Evolutionary conservation across 2,329 filamentous ascomycete species (phyloP), one percentile per base, ranked within the genome.

Genomic region (Aspergillus brunneoviolaceus): DNA sequence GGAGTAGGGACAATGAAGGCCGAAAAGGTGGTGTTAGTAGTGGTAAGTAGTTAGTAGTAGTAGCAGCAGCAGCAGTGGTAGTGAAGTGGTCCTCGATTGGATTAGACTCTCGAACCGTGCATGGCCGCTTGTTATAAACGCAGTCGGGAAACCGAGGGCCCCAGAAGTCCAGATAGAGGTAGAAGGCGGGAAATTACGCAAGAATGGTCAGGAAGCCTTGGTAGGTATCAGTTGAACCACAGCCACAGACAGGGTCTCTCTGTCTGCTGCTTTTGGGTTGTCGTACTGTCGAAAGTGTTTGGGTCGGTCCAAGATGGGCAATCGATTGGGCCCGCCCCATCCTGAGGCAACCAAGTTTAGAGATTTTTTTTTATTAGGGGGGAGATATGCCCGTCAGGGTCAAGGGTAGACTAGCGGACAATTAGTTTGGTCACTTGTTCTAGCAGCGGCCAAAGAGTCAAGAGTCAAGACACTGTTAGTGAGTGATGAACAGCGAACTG

Each of bases 261-360:
- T 53, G 7, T 49, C 51, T 51, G 21, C 12, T 55, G 52, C 39
- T 49, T 52, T 59, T 58, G 52, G 53, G 39, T 29, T 49, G 55
- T 59, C 56, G 33, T 35, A 27, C 27, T 27, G 33, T 42, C 16
- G 39, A 42, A 42, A 16, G 39, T n/a, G 16, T 7, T 45, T 45
- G 39, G 33, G 16, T 45, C 57, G 62, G 25, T 53, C 25, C 52
- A 49, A 58, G 45, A 55, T 55, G 35, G 52, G 39, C 56, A 55
- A 23, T 51, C 53, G 33, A 58, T 33, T 59, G 58, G 56, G 59
- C 52, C 50, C 60, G 64, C 59, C 61, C 65, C 65, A 66, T 67
- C 52, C 61, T 61, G 63, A 64, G 60, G 57, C 53, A 61, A 55
- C 53, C 53, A 49, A 55, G 27, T 55, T 55, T 55, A 49, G n/a